These are phyloP conservation scores for Hortiboletus flavorubellus DNA, from an alignment of 768 basidiomycete genomes.

Conservation along the genomic window DNA sequence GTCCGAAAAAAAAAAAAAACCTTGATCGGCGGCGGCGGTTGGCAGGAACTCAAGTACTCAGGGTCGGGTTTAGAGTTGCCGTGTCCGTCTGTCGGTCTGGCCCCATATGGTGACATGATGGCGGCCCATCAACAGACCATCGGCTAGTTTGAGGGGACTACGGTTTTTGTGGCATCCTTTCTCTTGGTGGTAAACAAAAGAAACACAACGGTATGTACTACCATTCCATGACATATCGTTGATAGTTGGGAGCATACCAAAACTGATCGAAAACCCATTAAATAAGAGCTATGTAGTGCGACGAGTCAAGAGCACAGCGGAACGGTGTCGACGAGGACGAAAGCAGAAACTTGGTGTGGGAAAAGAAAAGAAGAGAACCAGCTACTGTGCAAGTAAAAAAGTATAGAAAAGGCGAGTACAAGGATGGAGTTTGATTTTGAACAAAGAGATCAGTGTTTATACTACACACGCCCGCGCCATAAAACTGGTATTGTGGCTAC, in stretches of 20 bases:
- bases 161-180: too few relatives aligned
- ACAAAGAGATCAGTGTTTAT: constrained; percentile 15
- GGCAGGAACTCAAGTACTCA: too few relatives aligned
- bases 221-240: neutral
- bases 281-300: constrained; percentile 16
- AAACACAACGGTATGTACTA: neutral
- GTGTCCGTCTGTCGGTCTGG: too few relatives aligned
- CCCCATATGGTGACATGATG: too few relatives aligned
- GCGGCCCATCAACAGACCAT: too few relatives aligned
- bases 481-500: constrained; percentile 19
- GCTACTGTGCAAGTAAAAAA: constrained; percentile 1
- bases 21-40: too few relatives aligned
- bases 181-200: neutral
- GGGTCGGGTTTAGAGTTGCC: too few relatives aligned
- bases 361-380: neutral
- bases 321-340: neutral
- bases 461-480: neutral
- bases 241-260: neutral
- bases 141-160: too few relatives aligned
- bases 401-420: constrained; percentile 6
- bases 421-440: constrained; percentile 12
- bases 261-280: constrained; percentile 20
- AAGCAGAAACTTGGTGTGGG: neutral
- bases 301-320: constrained; percentile 8
- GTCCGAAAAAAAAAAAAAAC: too few relatives aligned